Evolutionary conservation across 1,139 yeast genomes (phyloP).

Genomic region (Kodamaea ohmeri): DNA sequence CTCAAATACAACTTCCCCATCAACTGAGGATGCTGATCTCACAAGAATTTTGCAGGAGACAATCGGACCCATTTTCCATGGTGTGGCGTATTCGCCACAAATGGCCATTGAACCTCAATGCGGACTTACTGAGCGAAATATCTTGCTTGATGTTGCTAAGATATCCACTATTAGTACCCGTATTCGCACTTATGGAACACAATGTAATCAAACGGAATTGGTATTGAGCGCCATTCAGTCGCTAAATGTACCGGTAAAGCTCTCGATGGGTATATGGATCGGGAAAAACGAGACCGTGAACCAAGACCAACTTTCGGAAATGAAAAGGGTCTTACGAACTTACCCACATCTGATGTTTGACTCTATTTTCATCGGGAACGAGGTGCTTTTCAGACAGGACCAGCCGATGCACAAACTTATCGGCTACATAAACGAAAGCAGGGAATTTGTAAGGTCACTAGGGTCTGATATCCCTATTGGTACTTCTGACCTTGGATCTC

Average conservation of each 20-base stretch:
- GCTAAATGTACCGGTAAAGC: constrained; percentile 51
- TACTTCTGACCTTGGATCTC: constrained; percentile 54
- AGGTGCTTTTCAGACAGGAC: constrained; percentile 58
- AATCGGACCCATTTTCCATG: constrained; percentile 39
- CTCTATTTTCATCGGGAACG: constrained; percentile 59
- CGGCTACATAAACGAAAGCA: constrained; percentile 42
- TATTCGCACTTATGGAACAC: constrained; percentile 60
- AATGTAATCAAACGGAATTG: constrained; percentile 55
- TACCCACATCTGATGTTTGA: constrained; percentile 51
- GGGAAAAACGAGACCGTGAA: constrained; percentile 43
- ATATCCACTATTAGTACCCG: constrained; percentile 58
- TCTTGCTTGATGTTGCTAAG: constrained; percentile 52
- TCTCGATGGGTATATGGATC: constrained; percentile 67
- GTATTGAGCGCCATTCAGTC: constrained; percentile 53
- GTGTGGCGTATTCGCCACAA: constrained; percentile 60
- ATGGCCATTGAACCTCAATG: constrained; percentile 52
- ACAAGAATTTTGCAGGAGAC: not conserved
- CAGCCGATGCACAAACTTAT: constrained; percentile 37
- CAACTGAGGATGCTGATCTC: not conserved
- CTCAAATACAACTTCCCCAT: no score
- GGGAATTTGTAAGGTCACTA: constrained; percentile 31
- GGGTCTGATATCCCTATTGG: constrained; percentile 50
- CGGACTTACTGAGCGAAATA: constrained; percentile 47
- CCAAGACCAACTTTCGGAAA: constrained; percentile 38
- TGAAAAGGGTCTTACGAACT: constrained; percentile 40